Conservation (phyloP, 2,329 filamentous ascomycete genomes). For the Purpureocillium takamizusanense region DNA sequence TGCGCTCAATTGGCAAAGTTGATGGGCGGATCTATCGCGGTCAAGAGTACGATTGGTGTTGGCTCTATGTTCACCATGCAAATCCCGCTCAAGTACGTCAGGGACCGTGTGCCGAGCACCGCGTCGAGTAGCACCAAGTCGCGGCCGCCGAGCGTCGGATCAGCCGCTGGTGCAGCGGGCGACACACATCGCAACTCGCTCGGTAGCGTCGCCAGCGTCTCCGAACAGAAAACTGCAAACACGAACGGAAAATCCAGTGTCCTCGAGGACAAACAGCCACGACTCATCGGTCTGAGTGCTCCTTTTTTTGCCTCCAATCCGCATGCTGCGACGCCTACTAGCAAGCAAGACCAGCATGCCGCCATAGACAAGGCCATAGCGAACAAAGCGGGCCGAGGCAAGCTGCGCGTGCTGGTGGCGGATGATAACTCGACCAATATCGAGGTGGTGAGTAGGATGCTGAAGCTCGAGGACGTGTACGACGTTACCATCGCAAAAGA, state of each 20-base stretch:
- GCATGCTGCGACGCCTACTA: constrained; percentile 17
- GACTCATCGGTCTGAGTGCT: constrained; percentile 71
- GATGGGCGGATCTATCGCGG: constrained; percentile 69
- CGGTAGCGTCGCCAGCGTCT: constrained; percentile 10
- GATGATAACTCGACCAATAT: constrained; percentile 57
- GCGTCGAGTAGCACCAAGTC: constrained; percentile 45
- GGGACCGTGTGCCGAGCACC: constrained; percentile 46
- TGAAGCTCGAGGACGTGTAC: constrained; percentile 71
- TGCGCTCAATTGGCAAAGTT: constrained; percentile 76
- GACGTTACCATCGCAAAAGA: constrained; percentile 84
- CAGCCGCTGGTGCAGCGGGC: constrained; percentile 30
- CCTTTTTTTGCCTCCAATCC: constrained; percentile 61
- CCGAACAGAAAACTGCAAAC: constrained; percentile 6
- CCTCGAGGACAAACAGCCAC: constrained; percentile 46
- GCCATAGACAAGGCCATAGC: constrained; percentile 57
- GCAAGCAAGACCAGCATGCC: constrained; percentile 51
- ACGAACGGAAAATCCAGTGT: constrained; percentile 6
- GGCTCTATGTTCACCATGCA: constrained; percentile 77
- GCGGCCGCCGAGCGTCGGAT: constrained; percentile 36
- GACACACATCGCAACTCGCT: constrained; percentile 23
- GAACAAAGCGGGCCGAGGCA: constrained; percentile 48
- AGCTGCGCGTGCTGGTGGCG: constrained; percentile 75
- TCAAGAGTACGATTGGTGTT: constrained; percentile 62
- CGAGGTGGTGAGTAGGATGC: constrained; percentile 50
- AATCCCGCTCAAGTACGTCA: constrained; percentile 71